Evolutionary conservation across 345 rosid genomes (phyloP).

Genomic region (Acer campestre): DNA sequence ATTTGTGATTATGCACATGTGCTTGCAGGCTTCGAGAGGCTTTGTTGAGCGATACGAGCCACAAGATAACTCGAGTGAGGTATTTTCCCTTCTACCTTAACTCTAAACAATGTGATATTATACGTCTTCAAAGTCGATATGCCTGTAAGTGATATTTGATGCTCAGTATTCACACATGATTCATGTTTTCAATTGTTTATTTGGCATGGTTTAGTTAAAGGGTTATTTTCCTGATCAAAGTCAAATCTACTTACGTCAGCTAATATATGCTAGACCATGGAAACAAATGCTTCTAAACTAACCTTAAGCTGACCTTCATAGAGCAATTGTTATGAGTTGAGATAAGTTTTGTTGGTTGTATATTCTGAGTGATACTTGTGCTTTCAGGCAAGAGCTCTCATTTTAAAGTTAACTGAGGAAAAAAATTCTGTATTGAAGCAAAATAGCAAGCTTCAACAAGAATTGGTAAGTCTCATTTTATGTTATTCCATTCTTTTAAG

Average conservation of each 20-base stretch:
- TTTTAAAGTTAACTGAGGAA: slow-evolving; percentile 62
- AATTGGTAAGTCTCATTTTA: slow-evolving; percentile 52
- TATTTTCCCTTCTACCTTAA: slow-evolving; percentile 27
- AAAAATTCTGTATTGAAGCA: slow-evolving; percentile 52
- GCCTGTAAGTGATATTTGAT: neutral
- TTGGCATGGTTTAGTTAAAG: neutral
- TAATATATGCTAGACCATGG: neutral
- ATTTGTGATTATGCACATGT: slow-evolving; percentile 17
- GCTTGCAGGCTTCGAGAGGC: slow-evolving; percentile 52
- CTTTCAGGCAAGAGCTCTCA: slow-evolving; percentile 51
- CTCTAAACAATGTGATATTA: neutral
- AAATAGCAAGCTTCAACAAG: slow-evolving; percentile 59
- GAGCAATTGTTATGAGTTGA: neutral
- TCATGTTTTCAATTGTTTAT: neutral
- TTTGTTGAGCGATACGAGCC: slow-evolving; percentile 46
- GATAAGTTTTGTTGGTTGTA: slow-evolving; percentile 1
- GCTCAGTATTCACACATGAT: neutral
- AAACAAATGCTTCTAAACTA: neutral
- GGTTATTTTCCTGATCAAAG: neutral
- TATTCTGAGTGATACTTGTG: slow-evolving; percentile 14
- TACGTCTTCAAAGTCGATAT: neutral
- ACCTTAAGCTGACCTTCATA: neutral
- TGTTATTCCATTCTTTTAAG: neutral
- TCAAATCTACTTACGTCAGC: neutral
- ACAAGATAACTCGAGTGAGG: slow-evolving; percentile 64